These are phyloP conservation scores for Xerocomellus amylosporus DNA, from an alignment of 768 basidiomycete species.

Conservation along the genomic window DNA sequence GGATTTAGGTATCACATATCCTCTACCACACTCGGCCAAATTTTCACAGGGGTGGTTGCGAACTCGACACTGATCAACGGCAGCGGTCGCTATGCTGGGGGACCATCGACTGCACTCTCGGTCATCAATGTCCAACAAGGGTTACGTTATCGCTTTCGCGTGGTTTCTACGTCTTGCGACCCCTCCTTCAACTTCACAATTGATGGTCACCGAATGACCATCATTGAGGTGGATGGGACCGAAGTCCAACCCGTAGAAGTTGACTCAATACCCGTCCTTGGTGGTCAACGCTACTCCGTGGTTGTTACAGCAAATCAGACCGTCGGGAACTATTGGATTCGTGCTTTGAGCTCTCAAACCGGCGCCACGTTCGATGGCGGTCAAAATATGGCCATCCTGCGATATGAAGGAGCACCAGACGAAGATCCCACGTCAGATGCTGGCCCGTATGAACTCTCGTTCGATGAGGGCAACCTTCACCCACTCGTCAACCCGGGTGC, in stretches of 20 bases:
- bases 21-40: not conserved
- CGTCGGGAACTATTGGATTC: constrained; percentile 54
- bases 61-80: constrained; percentile 8
- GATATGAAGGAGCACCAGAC: too few relatives aligned
- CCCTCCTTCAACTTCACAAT: constrained; percentile 2
- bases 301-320: constrained; percentile 44
- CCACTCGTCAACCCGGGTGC: not conserved
- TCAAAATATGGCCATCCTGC: too few relatives aligned
- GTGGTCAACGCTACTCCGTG: constrained; percentile 6
- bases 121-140: not conserved
- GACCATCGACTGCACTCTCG: not conserved
- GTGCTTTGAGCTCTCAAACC: too few relatives aligned
- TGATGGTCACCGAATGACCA: too few relatives aligned
- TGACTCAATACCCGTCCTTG: not conserved
- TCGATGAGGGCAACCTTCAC: not conserved
- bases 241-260: too few relatives aligned
- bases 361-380: too few relatives aligned
- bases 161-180: constrained; percentile 1
- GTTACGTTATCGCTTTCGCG: constrained; percentile 5
- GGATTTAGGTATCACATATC: constrained; percentile 6
- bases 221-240: too few relatives aligned
- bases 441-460: too few relatives aligned
- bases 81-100: constrained; percentile 4
- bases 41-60: not conserved
- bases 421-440: too few relatives aligned